Evolutionary conservation across 495 filamentous ascomycete genomes (phyloP), one percentile per base, ranked within the genome.

Genomic region (Aspergillus avenaceus): DNA sequence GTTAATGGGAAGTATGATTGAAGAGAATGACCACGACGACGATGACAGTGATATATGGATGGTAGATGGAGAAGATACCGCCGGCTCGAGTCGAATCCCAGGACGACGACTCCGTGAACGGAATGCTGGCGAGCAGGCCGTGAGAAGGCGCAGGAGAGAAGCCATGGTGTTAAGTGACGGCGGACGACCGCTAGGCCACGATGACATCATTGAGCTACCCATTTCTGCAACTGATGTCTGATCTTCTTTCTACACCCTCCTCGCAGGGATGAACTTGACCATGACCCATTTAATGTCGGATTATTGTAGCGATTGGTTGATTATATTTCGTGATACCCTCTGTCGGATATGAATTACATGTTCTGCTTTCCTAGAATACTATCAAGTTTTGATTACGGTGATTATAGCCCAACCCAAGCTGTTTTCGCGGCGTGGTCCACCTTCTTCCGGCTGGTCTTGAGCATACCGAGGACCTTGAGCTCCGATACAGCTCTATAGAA

Each of bases 391-490:
- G n/a, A n/a, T n/a, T n/a, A 13, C 5, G 22, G 28, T 26, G 34
- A 19, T 58, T 71, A 87, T 41, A 88, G 56, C 2, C 85, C 85
- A 55, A 80, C 79, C 85, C 86, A 89, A 26, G 75, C 67, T 47
- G 89, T 69, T 69, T 96, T 97, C 14, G 88, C 84, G 54, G 96
- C 68, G 69, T 96, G 91, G 64, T 97, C 93, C 11, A 81, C 78
- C 77, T 93, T 95, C 77, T 91, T 97, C 67, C 84, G 87, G 58
- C 85, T 97, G 53, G 77, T 77, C 70, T 93, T 97, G 26, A 97
- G 75, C 73, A 96, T 84, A 16, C 92, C 92, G 70, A 97, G 74
- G 36, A 80, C 76, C 69, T 81, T 86, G 60, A 98, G 64, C 62
- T 97, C 95, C 7, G 91, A 90, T 47, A 97, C 59, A 4, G 77